Conservation (phyloP, 176 grass and related monocot genomes). For the Lolium rigidum region DNA sequence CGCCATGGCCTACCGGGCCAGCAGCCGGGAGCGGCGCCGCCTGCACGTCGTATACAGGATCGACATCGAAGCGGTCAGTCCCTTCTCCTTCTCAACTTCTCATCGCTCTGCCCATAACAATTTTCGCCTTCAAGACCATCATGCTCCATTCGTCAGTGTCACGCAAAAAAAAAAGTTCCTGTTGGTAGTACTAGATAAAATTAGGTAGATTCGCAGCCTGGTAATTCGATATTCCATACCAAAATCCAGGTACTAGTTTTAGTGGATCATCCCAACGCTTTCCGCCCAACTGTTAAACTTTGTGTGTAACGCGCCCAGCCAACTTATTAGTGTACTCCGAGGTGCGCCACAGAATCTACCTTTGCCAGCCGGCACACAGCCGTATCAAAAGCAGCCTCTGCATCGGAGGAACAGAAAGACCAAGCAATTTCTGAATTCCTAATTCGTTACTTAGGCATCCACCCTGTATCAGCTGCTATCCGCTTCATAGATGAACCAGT, state of each 20-base stretch:
- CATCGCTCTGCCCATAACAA: not conserved
- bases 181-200: not conserved
- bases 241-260: constrained; percentile 5
- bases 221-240: no score
- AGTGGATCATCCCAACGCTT: constrained; percentile 1
- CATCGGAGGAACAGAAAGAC: not conserved
- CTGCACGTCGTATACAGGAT: constrained; percentile 81
- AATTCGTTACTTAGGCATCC: not conserved
- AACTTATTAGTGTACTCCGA: not conserved
- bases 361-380: constrained; percentile 24
- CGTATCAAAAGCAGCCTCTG: not conserved
- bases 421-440: not conserved
- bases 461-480: not conserved
- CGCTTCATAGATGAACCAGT: not conserved
- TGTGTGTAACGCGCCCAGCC: not conserved
- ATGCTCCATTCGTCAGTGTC: not conserved
- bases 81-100: no score
- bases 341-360: constrained; percentile 38
- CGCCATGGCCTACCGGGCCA: constrained; percentile 77
- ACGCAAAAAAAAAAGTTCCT: no score
- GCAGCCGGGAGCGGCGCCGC: constrained; percentile 71
- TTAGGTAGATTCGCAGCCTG: not conserved
- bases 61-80: constrained; percentile 87
- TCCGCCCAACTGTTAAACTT: not conserved
- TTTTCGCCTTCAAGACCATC: not conserved